Conservation (phyloP, 257 asterid genomes). For the Anisodus tanguticus region DNA sequence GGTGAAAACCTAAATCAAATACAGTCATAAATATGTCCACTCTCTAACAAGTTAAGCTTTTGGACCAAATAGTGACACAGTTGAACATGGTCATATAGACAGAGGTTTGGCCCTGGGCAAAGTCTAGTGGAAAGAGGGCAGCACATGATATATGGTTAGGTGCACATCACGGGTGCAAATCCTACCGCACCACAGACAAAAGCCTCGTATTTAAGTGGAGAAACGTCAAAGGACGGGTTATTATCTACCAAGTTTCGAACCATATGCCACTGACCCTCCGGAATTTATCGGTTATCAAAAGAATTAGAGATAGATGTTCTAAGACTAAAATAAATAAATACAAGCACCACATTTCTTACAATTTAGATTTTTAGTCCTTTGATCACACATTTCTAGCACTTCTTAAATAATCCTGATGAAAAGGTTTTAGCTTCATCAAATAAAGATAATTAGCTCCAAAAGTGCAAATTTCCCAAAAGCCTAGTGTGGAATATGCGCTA, state of each 20-base stretch:
- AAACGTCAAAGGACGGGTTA: background rate
- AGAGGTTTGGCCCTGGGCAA: background rate
- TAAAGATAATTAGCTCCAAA: background rate
- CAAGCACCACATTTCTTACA: too few species aligned
- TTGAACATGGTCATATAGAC: background rate
- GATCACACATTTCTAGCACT: background rate
- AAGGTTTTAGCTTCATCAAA: background rate
- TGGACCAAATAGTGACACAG: background rate
- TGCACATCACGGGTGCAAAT: background rate
- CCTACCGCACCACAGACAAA: background rate
- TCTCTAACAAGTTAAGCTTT: background rate
- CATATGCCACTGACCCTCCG: background rate
- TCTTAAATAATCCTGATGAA: background rate
- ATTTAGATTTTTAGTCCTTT: too few species aligned
- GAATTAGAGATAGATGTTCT: too few species aligned
- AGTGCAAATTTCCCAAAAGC: too few species aligned
- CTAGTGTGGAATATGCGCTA: too few species aligned
- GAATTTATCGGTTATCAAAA: too few species aligned
- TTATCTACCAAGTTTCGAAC: background rate
- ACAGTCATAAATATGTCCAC: background rate
- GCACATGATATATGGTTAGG: background rate
- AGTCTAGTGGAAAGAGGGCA: background rate
- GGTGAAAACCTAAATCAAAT: background rate
- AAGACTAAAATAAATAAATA: background rate
- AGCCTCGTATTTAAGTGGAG: background rate